phyloP scores from a whole-genome alignment of 2,329 filamentous ascomycete species.

The Fusarium coicis region DNA sequence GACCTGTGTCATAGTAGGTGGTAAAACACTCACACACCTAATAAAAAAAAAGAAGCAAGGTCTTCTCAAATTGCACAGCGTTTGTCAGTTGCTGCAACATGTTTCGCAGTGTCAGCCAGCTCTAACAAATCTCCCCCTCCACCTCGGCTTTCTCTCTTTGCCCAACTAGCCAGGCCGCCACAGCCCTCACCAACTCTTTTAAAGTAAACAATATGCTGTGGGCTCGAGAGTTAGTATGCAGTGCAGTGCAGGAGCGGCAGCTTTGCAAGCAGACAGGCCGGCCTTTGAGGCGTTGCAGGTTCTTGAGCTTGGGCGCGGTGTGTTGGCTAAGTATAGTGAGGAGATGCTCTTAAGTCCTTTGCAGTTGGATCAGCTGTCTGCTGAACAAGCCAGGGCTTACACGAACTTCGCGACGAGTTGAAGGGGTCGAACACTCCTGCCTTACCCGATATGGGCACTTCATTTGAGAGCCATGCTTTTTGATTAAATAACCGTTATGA shows the following conservation, averaged over 20 bases:
- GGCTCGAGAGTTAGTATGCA: background rate
- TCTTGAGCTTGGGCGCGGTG: background rate
- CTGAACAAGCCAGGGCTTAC: fast-evolving
- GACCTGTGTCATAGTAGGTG: background rate
- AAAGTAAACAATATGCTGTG: background rate
- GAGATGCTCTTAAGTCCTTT: fast-evolving
- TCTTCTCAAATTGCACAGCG: background rate
- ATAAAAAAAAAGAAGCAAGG: background rate
- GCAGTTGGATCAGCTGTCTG: fast-evolving
- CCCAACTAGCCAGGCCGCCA: background rate
- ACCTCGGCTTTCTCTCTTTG: background rate
- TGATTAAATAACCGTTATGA: background rate
- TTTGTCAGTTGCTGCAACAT: background rate
- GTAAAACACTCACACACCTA: background rate
- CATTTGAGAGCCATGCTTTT: background rate
- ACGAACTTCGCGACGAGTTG: background rate
- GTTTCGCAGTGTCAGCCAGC: background rate
- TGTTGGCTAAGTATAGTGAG: background rate
- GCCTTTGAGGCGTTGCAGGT: background rate
- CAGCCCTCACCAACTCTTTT: background rate
- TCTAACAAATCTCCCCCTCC: background rate
- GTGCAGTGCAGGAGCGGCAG: background rate
- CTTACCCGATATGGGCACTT: fast-evolving
- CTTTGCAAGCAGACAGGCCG: background rate
- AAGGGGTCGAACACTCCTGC: fast-evolving